These are phyloP conservation scores for Termitomyces sp. DNA, from an alignment of 768 basidiomycete genomes.

Conservation along the genomic window DNA sequence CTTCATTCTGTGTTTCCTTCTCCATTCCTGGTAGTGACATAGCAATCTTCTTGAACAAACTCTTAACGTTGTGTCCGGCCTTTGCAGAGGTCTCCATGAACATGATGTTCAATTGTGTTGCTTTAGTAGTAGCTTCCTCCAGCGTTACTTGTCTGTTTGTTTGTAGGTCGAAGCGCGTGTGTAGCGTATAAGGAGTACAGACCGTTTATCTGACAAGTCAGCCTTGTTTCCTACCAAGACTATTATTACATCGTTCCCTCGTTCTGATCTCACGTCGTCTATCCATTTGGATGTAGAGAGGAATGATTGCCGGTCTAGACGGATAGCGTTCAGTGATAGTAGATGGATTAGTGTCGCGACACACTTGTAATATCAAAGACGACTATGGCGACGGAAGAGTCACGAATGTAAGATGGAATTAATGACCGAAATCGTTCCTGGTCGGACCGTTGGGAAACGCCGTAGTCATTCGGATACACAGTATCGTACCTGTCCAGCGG, in stretches of 20 bases:
- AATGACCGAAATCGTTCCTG: slow-evolving; percentile 96
- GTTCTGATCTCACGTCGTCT: slow-evolving; percentile 96
- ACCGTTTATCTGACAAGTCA: slow-evolving; percentile 98
- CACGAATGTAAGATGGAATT: slow-evolving; percentile 98
- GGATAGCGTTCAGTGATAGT: slow-evolving; percentile 3
- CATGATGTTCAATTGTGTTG: slow-evolving; percentile 90
- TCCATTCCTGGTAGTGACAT: slow-evolving; percentile 97
- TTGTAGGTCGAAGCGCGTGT: slow-evolving; percentile 7
- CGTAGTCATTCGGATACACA: neutral
- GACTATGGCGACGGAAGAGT: slow-evolving; percentile 97
- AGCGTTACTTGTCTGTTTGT: slow-evolving; percentile 88
- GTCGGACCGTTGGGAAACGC: neutral
- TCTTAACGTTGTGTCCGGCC: slow-evolving; percentile 98
- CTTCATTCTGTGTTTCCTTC: slow-evolving; percentile 61
- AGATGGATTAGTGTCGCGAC: slow-evolving; percentile 23
- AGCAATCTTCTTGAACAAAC: slow-evolving; percentile 98
- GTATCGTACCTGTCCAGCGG: slow-evolving; percentile 76
- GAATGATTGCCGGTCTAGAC: slow-evolving; percentile 92
- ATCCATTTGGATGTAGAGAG: slow-evolving; percentile 98
- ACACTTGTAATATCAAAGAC: slow-evolving; percentile 98
- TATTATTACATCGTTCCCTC: slow-evolving; percentile 97
- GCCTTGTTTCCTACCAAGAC: slow-evolving; percentile 99
- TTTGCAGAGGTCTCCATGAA: slow-evolving; percentile 99
- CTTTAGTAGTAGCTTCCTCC: slow-evolving; percentile 91
- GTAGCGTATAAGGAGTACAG: slow-evolving; percentile 21